phyloP scores from a whole-genome alignment of 768 basidiomycete genomes.

The Fibroporia radiculosa region DNA sequence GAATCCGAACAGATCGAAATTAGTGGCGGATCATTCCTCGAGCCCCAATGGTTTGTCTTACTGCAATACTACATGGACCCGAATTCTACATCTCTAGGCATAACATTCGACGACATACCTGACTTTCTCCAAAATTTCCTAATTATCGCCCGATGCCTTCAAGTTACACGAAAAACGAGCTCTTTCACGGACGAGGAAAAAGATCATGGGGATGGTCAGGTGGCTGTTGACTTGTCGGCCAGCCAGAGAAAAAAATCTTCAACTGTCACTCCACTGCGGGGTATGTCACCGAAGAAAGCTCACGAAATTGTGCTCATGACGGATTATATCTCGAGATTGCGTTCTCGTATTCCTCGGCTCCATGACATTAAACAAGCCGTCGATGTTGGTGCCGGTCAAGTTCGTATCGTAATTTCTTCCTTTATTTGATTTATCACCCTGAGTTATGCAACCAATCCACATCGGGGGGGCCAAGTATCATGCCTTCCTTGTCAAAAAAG shows the following conservation, averaged over 20 bases:
- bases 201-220: neutral
- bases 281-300: conserved; percentile 71
- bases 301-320: conserved; percentile 68
- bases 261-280: conserved; percentile 17
- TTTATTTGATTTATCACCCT: neutral
- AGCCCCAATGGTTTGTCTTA: conserved; percentile 1
- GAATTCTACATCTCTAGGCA: neutral
- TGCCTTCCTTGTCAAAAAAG: neutral
- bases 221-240: neutral
- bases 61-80: neutral
- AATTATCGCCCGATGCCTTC: conserved; percentile 11
- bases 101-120: conserved; percentile 8
- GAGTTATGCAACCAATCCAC: neutral
- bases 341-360: conserved; percentile 19
- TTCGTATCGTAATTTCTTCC: conserved; percentile 16
- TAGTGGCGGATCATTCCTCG: neutral
- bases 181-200: neutral
- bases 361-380: conserved; percentile 38
- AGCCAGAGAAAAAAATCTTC: neutral
- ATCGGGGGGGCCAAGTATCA: neutral
- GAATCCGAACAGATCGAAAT: neutral
- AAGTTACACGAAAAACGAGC: conserved; percentile 7
- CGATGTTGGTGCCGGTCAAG: conserved; percentile 72
- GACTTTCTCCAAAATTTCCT: conserved; percentile 9
- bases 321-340: conserved; percentile 38